A percentile compares a stretch with the other conserved stretches of the same genome.
Evolutionary conservation across 768 basidiomycete genomes (phyloP).

Genomic region (Rhodocollybia butyracea): DNA sequence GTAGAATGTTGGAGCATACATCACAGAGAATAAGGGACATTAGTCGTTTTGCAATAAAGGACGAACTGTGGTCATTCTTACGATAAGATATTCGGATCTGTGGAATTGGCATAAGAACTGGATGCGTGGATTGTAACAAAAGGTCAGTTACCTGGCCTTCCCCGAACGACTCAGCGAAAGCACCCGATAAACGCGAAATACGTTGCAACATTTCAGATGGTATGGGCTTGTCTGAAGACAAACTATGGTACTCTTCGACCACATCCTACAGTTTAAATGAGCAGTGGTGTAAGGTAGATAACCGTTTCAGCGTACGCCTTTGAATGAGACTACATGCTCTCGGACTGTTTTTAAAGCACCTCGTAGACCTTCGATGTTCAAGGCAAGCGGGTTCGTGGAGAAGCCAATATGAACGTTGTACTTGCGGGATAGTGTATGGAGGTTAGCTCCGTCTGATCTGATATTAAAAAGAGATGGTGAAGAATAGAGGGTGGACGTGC

Average conservation of each 20-base stretch:
- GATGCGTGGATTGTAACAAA: conserved; percentile 2
- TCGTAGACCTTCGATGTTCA: conserved; percentile 58
- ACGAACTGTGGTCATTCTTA: conserved; percentile 30
- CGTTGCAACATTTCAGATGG: conserved; percentile 47
- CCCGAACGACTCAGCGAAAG: conserved; percentile 54
- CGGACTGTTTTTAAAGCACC: conserved; percentile 46
- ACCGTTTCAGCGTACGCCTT: conserved; percentile 37
- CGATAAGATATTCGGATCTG: conserved; percentile 59
- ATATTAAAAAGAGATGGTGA: not conserved
- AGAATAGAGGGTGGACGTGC: conserved; percentile 35
- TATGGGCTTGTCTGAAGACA: conserved; percentile 45
- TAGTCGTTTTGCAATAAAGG: conserved; percentile 47
- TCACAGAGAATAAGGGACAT: conserved; percentile 49
- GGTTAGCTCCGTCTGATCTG: conserved; percentile 58
- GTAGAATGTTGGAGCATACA: conserved; percentile 29
- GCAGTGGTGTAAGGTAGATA: not conserved
- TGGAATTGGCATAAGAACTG: conserved; percentile 5
- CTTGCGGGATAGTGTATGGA: conserved; percentile 54
- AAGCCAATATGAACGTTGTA: conserved; percentile 65
- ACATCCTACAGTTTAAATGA: conserved; percentile 32
- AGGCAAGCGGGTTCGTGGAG: conserved; percentile 47
- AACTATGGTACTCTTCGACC: conserved; percentile 29
- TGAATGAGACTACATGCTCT: conserved; percentile 44
- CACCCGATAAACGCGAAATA: conserved; percentile 68
- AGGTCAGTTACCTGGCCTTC: conserved; percentile 38